Percentiles rank a stretch among this genome's conserved stretches.
These are phyloP conservation scores for Suhomyces bokatorum DNA, from an alignment of 1,139 yeast species.

Conservation along the genomic window DNA sequence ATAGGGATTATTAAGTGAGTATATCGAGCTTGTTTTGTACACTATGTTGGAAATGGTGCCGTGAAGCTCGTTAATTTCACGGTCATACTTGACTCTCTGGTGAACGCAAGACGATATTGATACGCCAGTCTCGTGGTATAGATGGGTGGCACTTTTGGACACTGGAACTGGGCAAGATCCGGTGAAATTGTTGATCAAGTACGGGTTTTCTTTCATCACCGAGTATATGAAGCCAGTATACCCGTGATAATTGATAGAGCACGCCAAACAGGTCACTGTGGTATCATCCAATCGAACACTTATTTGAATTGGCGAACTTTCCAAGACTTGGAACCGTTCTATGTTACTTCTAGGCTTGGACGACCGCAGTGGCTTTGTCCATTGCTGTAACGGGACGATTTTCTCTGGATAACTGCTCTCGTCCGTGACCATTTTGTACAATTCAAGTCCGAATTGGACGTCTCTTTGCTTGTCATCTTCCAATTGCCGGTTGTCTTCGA, in stretches of 20 bases:
- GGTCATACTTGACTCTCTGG: conserved; percentile 10
- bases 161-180: not conserved
- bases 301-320: not conserved
- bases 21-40: conserved; percentile 24
- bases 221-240: conserved; percentile 11
- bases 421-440: not conserved
- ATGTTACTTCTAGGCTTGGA: not conserved
- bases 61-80: conserved; percentile 11
- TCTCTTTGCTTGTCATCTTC: not conserved
- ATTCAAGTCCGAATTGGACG: not conserved
- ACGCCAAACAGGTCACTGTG: conserved; percentile 12
- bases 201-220: not conserved
- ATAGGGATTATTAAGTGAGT: conserved; percentile 23
- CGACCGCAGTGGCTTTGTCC: too few species aligned
- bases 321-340: not conserved
- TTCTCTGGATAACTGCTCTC: not conserved
- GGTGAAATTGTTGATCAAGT: conserved; percentile 8
- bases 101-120: conserved; percentile 7
- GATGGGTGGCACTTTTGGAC: not conserved
- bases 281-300: not conserved
- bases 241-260: conserved; percentile 11
- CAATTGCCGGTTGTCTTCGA: too few species aligned
- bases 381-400: not conserved
- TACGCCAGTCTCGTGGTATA: not conserved
- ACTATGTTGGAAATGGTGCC: conserved; percentile 17